These are phyloP conservation scores for Trypanosoma theileri DNA, from an alignment of 208 protist genomes.

Conservation along the genomic window DNA sequence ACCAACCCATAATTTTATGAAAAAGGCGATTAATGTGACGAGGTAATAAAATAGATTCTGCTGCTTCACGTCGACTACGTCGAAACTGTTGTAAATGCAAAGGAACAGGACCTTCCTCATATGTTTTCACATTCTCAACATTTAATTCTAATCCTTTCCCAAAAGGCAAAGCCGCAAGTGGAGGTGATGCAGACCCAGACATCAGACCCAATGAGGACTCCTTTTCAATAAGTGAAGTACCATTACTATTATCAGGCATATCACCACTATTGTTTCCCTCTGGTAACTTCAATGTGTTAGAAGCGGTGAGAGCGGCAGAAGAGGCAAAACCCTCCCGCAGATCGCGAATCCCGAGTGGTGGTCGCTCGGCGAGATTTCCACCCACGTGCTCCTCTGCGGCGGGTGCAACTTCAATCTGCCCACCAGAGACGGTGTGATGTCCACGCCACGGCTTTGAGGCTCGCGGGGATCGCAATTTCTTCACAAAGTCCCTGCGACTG, in stretches of 20 bases:
- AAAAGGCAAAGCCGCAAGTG: slow-evolving; percentile 61
- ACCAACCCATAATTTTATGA: slow-evolving; percentile 93
- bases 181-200: neutral
- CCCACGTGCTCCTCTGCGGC: slow-evolving; percentile 37
- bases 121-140: slow-evolving; percentile 68
- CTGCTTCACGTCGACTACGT: slow-evolving; percentile 54
- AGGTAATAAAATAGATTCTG: slow-evolving; percentile 77
- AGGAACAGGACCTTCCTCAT: slow-evolving; percentile 59
- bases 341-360: slow-evolving; percentile 67
- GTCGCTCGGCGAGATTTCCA: slow-evolving; percentile 45
- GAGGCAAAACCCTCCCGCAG: slow-evolving; percentile 20
- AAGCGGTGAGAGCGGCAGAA: slow-evolving; percentile 2
- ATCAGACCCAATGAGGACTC: neutral
- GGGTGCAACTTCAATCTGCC: slow-evolving; percentile 67
- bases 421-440: slow-evolving; percentile 39
- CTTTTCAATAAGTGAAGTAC: slow-evolving; percentile 4
- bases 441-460: slow-evolving; percentile 83
- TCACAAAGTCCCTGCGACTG: slow-evolving; percentile 64
- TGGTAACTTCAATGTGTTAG: slow-evolving; percentile 6
- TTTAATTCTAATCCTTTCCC: slow-evolving; percentile 72
- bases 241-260: neutral
- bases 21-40: slow-evolving; percentile 89
- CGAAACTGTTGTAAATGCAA: slow-evolving; percentile 72
- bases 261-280: slow-evolving; percentile 3
- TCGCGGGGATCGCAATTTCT: slow-evolving; percentile 73